Conservation (phyloP, 1,284 basidiomycete species). For the Naganishia albida region DNA sequence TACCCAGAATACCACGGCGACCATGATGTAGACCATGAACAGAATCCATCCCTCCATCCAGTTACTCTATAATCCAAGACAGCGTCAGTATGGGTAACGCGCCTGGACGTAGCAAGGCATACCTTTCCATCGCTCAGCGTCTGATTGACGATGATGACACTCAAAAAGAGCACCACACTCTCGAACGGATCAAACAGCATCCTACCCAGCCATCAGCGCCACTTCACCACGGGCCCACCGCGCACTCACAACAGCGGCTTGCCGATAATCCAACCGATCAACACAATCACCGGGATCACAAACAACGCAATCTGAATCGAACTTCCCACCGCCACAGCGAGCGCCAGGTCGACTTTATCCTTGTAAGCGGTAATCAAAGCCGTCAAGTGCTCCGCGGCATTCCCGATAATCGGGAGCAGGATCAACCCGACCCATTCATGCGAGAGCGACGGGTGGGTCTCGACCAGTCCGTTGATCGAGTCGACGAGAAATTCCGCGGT, state of each 20-base stretch:
- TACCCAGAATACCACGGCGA: slow-evolving; percentile 52
- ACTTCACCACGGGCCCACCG: background rate
- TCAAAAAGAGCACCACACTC: slow-evolving; percentile 58
- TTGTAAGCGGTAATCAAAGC: slow-evolving; percentile 86
- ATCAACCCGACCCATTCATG: slow-evolving; percentile 82
- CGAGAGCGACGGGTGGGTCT: slow-evolving; percentile 58
- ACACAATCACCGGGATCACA: slow-evolving; percentile 71
- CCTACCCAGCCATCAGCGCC: slow-evolving; percentile 22
- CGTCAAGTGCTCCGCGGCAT: slow-evolving; percentile 72
- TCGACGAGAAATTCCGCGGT: slow-evolving; percentile 68
- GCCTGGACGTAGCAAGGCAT: slow-evolving; percentile 8
- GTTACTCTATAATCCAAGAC: slow-evolving; percentile 57
- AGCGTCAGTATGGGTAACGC: background rate
- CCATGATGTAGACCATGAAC: slow-evolving; percentile 57
- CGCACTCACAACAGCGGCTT: slow-evolving; percentile 55
- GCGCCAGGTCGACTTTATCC: slow-evolving; percentile 59
- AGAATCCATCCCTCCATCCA: slow-evolving; percentile 59
- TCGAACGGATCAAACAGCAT: slow-evolving; percentile 55
- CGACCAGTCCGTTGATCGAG: slow-evolving; percentile 43
- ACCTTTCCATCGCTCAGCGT: slow-evolving; percentile 66
- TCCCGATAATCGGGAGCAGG: slow-evolving; percentile 68
- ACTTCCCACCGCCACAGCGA: slow-evolving; percentile 82
- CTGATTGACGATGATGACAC: slow-evolving; percentile 79
- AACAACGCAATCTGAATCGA: slow-evolving; percentile 85
- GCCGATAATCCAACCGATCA: slow-evolving; percentile 57